phyloP scores from a whole-genome alignment of 768 basidiomycete species.

The Suillus weaverae region DNA sequence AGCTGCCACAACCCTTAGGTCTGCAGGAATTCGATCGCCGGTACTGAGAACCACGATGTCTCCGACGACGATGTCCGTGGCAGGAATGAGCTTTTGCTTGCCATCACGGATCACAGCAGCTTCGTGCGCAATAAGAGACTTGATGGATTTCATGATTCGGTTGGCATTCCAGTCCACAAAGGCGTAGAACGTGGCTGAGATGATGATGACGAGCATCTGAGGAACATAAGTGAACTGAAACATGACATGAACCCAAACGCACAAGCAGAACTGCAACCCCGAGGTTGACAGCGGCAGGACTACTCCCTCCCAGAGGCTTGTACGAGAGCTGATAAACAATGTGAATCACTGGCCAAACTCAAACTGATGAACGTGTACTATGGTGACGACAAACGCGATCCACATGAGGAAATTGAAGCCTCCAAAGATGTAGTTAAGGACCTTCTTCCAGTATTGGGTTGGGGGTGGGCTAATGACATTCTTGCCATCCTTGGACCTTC shows the following conservation, averaged over 20 bases:
- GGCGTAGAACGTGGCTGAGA: constrained; percentile 49
- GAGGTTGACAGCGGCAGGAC: constrained; percentile 44
- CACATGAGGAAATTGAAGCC: constrained; percentile 60
- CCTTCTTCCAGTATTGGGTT: constrained; percentile 49
- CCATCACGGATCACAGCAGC: constrained; percentile 56
- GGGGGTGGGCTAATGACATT: constrained; percentile 53
- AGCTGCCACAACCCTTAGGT: constrained; percentile 53
- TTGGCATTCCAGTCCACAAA: constrained; percentile 50
- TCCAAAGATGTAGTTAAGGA: constrained; percentile 53
- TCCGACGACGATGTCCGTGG: constrained; percentile 58
- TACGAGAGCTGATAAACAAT: constrained; percentile 45
- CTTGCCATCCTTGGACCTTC: constrained; percentile 40
- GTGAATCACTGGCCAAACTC: background rate
- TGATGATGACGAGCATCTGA: constrained; percentile 42
- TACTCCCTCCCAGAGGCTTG: constrained; percentile 46
- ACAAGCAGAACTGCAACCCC: constrained; percentile 54
- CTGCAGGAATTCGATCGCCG: constrained; percentile 60
- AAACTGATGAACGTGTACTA: constrained; percentile 29
- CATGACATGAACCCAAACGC: constrained; percentile 19
- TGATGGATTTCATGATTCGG: constrained; percentile 55
- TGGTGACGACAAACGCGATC: constrained; percentile 50
- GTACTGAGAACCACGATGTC: constrained; percentile 53
- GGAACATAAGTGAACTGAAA: constrained; percentile 14
- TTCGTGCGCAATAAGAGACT: constrained; percentile 58
- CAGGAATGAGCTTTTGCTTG: constrained; percentile 45